phyloP scores from a whole-genome alignment of 352 stramenopile genomes.

The Phytophthora syringae region DNA sequence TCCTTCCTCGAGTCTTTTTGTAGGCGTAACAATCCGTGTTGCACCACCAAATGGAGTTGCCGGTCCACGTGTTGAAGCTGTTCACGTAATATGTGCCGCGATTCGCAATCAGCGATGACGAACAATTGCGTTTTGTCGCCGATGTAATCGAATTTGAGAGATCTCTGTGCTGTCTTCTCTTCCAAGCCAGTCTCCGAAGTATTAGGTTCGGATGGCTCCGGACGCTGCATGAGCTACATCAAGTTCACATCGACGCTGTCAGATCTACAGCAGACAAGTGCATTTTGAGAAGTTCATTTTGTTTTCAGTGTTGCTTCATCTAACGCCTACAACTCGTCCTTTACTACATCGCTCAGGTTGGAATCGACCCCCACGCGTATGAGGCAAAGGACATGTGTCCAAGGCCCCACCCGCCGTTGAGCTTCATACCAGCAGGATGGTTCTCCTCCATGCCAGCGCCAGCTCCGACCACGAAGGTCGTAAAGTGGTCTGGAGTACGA shows the following conservation, averaged over 20 bases:
- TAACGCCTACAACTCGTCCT: conserved; percentile 34
- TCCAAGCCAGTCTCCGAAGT: too few species aligned
- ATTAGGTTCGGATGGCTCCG: too few species aligned
- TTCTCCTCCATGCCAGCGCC: conserved; percentile 54
- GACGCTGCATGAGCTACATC: too few species aligned
- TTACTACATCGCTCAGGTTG: conserved; percentile 30
- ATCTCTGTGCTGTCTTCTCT: too few species aligned
- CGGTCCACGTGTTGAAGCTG: conserved; percentile 13
- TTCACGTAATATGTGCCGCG: conserved; percentile 23
- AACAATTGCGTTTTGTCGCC: too few species aligned
- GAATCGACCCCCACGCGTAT: conserved; percentile 46
- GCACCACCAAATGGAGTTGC: conserved; percentile 10
- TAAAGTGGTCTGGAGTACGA: conserved; percentile 57
- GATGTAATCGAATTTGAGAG: too few species aligned
- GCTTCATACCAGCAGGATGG: conserved; percentile 31
- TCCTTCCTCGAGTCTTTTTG: background rate
- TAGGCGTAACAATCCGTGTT: background rate
- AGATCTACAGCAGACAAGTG: background rate
- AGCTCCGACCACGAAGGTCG: conserved; percentile 53
- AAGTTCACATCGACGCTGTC: background rate
- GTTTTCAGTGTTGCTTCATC: background rate
- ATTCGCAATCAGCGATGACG: conserved; percentile 35
- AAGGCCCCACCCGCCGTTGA: conserved; percentile 42
- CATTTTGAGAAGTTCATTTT: background rate
- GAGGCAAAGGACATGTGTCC: conserved; percentile 50